Base-by-base conservation (phyloP, 1,139 yeast species). In the Hanseniaspora gamundiae region DNA sequence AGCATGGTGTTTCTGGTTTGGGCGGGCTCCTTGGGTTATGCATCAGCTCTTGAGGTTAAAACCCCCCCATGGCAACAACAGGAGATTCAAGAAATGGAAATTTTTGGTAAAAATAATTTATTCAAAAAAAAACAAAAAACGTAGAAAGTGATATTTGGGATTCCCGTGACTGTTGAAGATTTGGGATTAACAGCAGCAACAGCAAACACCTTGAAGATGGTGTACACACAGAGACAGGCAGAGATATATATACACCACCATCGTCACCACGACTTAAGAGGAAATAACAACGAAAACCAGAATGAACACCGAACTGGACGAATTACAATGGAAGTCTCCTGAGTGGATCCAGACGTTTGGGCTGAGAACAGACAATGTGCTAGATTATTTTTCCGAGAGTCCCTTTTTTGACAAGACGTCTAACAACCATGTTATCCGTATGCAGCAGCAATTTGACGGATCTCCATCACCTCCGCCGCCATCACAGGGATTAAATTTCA, bases 351-450 rank as follows among this genome's bases (percentile, higher is more conserved):
- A 86, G 59, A 76, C 80, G 47, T 76, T 80, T 58, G 95, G 95
- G 0, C 73, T 91, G 22, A 73, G 87, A 43, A 82, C 94, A 0
- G 94, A 81, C 45, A 91, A 88, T 57, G 95, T 91, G 1, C 70
- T 91, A 17, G 98, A 91, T 50, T 91, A 91, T 63, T 87, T 93
- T 59, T 70, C 95, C 4, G 84, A 85, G 52, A 84, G 95, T 4
- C 98, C 99, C 2, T 93, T 91, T 63, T 91, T 83, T 60, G 97
- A 91, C 60, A 74, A 96, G 52, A 78, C 94, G 1, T 83, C 96
- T 42, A 91, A 87, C 62, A 91, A 91, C 62, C 97, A 88, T 62
- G 93, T 86, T 30, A 73, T 93, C 36, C 84, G 84, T 64, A 91
- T 91, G 98, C 99, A 91, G 62, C 75, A 82, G 48, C 97, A 88